Base-by-base conservation (phyloP, 2,329 filamentous ascomycete genomes). In the Venturiaceae sp. region DNA sequence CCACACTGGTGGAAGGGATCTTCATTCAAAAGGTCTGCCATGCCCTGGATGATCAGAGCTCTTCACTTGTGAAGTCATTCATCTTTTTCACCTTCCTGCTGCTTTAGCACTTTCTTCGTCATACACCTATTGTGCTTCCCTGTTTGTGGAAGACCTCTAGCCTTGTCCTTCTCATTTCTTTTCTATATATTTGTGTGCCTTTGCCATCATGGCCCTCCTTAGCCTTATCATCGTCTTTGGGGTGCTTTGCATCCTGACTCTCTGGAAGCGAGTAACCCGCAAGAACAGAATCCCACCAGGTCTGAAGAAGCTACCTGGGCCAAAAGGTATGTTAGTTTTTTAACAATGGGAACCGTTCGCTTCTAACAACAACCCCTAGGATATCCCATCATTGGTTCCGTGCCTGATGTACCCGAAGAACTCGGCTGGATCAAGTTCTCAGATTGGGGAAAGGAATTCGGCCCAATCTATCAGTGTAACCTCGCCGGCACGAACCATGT, bases 391-490 rank as follows among this genome's bases (percentile, higher is more conserved):
- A 64, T 76, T 39, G 74, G 74, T 34, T 73, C 70, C 8, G 67
- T 75, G 9, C 72, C 69, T 52, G 72, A 76, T 19, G 66, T 77
- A 4, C 74, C 74, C 28, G 71, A 74, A 46, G 72, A 74, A 63
- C 73, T 74, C 58, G 65, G 69, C 30, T 74, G 72, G 64, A 69
- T 76, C 62, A 76, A 75, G 57, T 77, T 77, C 53, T 67, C 73
- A n/a, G 71, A 76, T 41, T 77, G 74, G 74, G 69, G 69, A 44
- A 71, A 74, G 61, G 63, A 73, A 55, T 74, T 72, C 58, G 74
- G 74, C 3, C 73, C 74, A 2, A 75, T 77, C 59, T 77, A 77
- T 59, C 73, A 76, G 55, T 67, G 71, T 62, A 70, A 76, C 53
- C 66, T 77, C 11, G 73, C 73, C 59, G 75, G 75, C 21, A 64